Base-by-base conservation (phyloP, 1,139 yeast species). In the Lodderomyces jiufengensis region DNA sequence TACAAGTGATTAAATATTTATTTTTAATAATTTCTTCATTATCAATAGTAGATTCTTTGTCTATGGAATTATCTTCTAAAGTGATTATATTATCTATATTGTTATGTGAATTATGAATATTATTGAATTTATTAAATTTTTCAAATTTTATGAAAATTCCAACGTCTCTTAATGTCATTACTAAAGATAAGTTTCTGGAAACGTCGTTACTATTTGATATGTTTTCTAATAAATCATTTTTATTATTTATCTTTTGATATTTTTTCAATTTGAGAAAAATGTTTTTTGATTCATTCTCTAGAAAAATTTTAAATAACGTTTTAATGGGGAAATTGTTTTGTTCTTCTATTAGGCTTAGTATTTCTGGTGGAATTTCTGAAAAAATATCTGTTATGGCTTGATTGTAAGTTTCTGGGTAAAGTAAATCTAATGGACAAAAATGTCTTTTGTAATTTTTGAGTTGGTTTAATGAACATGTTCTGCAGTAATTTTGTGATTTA, bases 151-250 rank as follows among this genome's bases (percentile, higher is more conserved):
- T 49, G 41, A 76, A 71, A 10, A 77, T 45, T 2, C 81, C 78
- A 13, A 74, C 75, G 49, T 77, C 83, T 42, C 80, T 59, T 37
- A 77, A 50, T 0, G 82, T 72, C 82, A 77, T 77, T 3, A 71
- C 67, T 14, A 70, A 52, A 6, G 68, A 61, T 30, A 77, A 49
- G 30, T 61, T 65, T 5, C 64, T 66, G 46, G 66, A 63, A 4
- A 74, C 78, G 44, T 73, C 78, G 3, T 59, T 50, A 14, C 55
- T 57, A 2, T 63, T 55, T 0, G 59, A 50, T 30, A 76, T 48
- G 33, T 58, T 63, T 32, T 55, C 47, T 38, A 69, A 63, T 27
- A 55, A 47, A 46, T 65, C 72, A 37, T 59, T 55, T 35, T 61
- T 57, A 37, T 58, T 57, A 34, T 59, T 57, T 31, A 66, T 57